Conservation (phyloP, 129 eudicot species). For the Centella asiatica region DNA sequence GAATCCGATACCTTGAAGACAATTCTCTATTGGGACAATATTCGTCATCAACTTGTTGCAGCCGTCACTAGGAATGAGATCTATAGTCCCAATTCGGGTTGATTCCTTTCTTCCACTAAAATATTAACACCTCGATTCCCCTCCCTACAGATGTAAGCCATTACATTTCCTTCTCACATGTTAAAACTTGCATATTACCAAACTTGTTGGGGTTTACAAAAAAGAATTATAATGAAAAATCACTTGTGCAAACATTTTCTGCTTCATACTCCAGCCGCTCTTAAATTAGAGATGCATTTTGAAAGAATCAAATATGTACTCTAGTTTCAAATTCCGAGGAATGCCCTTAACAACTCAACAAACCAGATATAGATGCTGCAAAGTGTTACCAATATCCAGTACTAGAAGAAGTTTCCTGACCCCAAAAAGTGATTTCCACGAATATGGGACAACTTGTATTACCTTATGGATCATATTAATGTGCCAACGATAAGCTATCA, state of each 20-base stretch:
- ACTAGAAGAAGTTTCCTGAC: not conserved
- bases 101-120: not conserved
- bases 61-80: not conserved
- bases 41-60: not conserved
- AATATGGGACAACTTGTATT: not conserved
- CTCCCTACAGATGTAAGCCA: not conserved
- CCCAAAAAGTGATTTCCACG: not conserved
- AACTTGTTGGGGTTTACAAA: not conserved
- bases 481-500: too few relatives aligned
- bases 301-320: constrained; percentile 1
- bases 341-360: too few relatives aligned
- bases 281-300: not conserved
- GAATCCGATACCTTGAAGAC: not conserved
- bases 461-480: too few relatives aligned
- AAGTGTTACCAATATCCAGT: not conserved
- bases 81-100: constrained; percentile 4
- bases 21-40: not conserved
- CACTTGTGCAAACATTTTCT: not conserved
- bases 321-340: too few relatives aligned
- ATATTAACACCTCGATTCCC: not conserved
- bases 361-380: too few relatives aligned
- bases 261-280: not conserved
- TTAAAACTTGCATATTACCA: not conserved
- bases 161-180: too few relatives aligned
- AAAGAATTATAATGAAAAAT: not conserved